These are phyloP conservation scores for Helicostylum pulchrum DNA, from an alignment of 192 early-diverging fungal genomes.

Conservation along the genomic window DNA sequence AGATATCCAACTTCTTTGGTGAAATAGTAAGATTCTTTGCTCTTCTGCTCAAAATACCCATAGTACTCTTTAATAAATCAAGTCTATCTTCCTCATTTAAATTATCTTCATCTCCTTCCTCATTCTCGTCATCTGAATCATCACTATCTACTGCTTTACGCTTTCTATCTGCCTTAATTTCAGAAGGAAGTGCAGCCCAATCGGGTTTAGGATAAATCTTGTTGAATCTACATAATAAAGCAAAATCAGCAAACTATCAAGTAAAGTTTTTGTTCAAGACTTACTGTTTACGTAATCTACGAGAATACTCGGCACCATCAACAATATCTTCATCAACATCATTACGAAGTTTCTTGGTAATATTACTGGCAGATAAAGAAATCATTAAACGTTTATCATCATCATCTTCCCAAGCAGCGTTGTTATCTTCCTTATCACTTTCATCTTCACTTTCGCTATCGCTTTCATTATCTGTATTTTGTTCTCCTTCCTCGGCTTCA, in stretches of 20 bases:
- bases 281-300: conserved; percentile 79
- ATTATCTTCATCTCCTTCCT: conserved; percentile 42
- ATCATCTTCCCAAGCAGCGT: conserved; percentile 77
- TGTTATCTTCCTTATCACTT: conserved; percentile 9
- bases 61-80: conserved; percentile 41
- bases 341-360: conserved; percentile 76
- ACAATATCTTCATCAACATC: conserved; percentile 73
- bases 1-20: conserved; percentile 56
- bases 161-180: conserved; percentile 38
- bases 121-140: conserved; percentile 40
- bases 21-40: conserved; percentile 33
- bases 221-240: conserved; percentile 49
- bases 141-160: conserved; percentile 22
- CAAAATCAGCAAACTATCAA: not conserved
- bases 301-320: conserved; percentile 78
- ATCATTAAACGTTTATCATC: conserved; percentile 71
- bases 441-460: conserved; percentile 16
- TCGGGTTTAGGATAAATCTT: conserved; percentile 81
- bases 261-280: conserved; percentile 14
- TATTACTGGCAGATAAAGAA: conserved; percentile 60
- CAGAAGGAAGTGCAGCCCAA: conserved; percentile 75
- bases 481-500: conserved; percentile 40
- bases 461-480: conserved; percentile 35
- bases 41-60: conserved; percentile 43
- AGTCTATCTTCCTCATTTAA: conserved; percentile 43